Base-by-base conservation (phyloP, 352 stramenopile species). In the Pythium brachiatum region DNA sequence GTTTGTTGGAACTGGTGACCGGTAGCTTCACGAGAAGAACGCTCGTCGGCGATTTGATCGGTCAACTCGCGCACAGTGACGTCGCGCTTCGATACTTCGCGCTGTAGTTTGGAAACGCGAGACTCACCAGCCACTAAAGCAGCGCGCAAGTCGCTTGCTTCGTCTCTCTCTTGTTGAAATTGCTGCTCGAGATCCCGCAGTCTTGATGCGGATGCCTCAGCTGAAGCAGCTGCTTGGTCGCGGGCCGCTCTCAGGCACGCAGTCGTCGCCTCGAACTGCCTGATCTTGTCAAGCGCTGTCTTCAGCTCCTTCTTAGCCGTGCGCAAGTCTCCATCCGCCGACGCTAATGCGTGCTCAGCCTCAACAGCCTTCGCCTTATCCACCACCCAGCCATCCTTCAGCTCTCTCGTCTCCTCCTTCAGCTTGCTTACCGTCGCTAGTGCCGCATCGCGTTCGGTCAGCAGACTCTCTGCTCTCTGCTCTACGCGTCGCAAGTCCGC, bases 401-500 rank as follows among this genome's bases (percentile, higher is more conserved):
- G 7, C 18, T 27, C n/a, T 26, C 26, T 8, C 3, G 26, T 9
- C 41, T 48, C 41, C 20, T 48, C 16, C 20, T 26, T 48, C n/a
- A 48, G 41, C 20, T 48, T 48, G 41, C 7, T 15, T 13, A 48
- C 6, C 20, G 13, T 20, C 6, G 16, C 41, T 15, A n/a, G 20
- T 7, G 41, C 41, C 21, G 41, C 18, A 27, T 48, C 41, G n/a
- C 41, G 48, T 18, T 64, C 46, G 8, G 1, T 57, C 9, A 53
- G 21, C 15, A 53, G 18, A 23, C 7, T 44, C 16, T 58, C 32
- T 1, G 27, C 18, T 18, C 29, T 38, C 8, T 16, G 23, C 15
- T 23, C 32, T 12, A 59, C 18, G 16, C 58, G 50, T n/a, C 9
- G 21, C 27, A 59, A 8, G 38, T 65, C 58, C 7, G 21, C 50